Evolutionary conservation across 139 green algal genomes (phyloP), one percentile per base, ranked within the genome.

Genomic region (Chlamydomonas applanata): DNA sequence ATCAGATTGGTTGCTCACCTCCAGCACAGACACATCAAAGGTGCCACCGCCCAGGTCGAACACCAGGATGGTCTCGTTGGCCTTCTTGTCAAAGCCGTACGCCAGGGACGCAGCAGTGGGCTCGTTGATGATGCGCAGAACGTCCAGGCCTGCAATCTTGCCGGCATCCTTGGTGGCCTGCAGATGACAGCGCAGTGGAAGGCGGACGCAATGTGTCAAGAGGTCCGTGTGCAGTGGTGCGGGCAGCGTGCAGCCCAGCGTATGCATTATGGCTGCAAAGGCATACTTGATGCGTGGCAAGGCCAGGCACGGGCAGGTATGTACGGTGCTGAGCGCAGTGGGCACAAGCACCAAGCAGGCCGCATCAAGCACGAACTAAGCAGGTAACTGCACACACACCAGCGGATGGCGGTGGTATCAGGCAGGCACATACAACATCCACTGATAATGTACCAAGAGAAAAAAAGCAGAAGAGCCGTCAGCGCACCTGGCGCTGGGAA

Each of bases 121-220:
- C 92, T 99, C 96, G 81, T 99, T 99, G 87, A 99, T 98, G 88
- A 99, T 99, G 67, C 96, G 91, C 80, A 99, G 92, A 46, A 99
- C 96, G 53, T 99, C 95, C 25, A 99, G 72, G 65, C 96, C 96
- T 25, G 93, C 96, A 78, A 99, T 99, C 70, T 89, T 91, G 32
- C 95, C 87, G 29, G 88, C 85, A 71, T 92, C 88, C 83, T 92
- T 92, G 65, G 88, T 92, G 40, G 88, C 88, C 82, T 87, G 69
- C 49, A 60, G 9, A 32, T n/a, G n/a, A n/a, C n/a, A n/a, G n/a
- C n/a, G n/a, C n/a, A n/a, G n/a, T n/a, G n/a, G n/a, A n/a, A n/a
- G n/a, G n/a, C n/a, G n/a, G n/a, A n/a, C n/a, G n/a, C n/a, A n/a
- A n/a, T n/a, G n/a, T n/a, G n/a, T n/a, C n/a, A n/a, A n/a, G n/a